Base-by-base conservation (phyloP, 805 yeast species). In the Starmerella floris region DNA sequence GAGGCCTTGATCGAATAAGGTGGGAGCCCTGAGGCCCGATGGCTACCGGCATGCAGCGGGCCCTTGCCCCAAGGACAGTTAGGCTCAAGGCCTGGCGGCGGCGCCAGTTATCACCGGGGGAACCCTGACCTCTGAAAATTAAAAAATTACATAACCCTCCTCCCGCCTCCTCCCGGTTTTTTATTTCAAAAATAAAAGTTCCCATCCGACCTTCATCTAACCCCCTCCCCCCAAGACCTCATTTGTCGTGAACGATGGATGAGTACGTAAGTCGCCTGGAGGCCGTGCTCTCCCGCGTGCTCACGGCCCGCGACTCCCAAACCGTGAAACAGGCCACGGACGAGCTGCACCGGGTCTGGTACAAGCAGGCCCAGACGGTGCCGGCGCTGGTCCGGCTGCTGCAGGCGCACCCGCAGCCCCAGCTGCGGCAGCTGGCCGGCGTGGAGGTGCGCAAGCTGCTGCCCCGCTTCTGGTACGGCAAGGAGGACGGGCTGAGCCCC, bases 371-470 rank as follows among this genome's bases (percentile, higher is more conserved):
- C 23, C 66, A 72, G 52, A 73, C 88, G 17, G 70, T 88, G 46
- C 91, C 94, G 17, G 78, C 94, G 10, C 68, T 88, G 60, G 67
- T 88, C 54, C 91, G 83, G 56, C 74, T 91, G 47, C 69, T 84
- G 57, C 85, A 82, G 62, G 70, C 68, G 51, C 76, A 78, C 52
- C 64, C 70, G 32, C 77, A 77, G 55, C 79, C 73, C 50, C 82
- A 81, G 55, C 60, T 87, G 53, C 80, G 83, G 56, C 94, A 85
- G 63, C 70, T 91, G 48, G 93, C 96, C n/a, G 93, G 95, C 48
- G 95, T 91, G 49, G 98, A 91, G 66, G 84, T 87, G 32, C 77
- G 95, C 65, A 91, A 91, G 62, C 73, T 81, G 57, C 75, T 87
- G 31, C 58, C 69, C 41, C 67, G 70, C 51, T 77, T 76, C 57